Conservation (phyloP, 768 basidiomycete species). For the Russula abietina region DNA sequence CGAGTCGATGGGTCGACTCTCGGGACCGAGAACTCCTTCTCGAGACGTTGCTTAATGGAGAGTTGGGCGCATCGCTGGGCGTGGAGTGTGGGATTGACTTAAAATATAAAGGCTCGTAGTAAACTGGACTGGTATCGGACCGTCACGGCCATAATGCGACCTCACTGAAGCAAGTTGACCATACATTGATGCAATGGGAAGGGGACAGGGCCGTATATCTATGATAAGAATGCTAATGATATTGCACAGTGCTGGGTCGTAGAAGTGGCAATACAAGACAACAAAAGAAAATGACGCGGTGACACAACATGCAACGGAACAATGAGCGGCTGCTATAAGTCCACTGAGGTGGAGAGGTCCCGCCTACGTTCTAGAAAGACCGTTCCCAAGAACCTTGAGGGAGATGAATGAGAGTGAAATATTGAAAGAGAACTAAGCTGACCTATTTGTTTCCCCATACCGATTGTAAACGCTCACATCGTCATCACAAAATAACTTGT, state of each 20-base stretch:
- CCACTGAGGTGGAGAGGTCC: conserved; percentile 22
- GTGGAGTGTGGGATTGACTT: conserved; percentile 25
- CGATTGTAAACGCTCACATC: conserved; percentile 33
- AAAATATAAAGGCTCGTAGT: not conserved
- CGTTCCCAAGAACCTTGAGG: conserved; percentile 52
- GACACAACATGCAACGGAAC: not conserved
- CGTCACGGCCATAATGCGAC: not conserved
- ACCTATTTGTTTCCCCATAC: conserved; percentile 66
- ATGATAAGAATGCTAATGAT: conserved; percentile 7
- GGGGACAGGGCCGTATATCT: not conserved
- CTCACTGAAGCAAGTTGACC: not conserved
- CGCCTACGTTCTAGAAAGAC: conserved; percentile 57
- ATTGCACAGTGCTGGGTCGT: not conserved
- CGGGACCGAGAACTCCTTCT: conserved; percentile 58
- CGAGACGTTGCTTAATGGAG: conserved; percentile 57
- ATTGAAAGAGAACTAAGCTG: conserved; percentile 11
- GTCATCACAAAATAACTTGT: conserved; percentile 4
- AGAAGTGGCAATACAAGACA: conserved; percentile 5
- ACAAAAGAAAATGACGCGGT: conserved; percentile 1
- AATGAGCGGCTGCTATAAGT: not conserved
- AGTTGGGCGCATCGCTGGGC: conserved; percentile 47
- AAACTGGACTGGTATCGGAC: not conserved
- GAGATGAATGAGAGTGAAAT: not conserved
- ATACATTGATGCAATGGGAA: not conserved
- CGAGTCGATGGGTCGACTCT: conserved; percentile 67